These are phyloP conservation scores for Lipomyces starkeyi DNA, from an alignment of 805 yeast genomes.

Conservation along the genomic window DNA sequence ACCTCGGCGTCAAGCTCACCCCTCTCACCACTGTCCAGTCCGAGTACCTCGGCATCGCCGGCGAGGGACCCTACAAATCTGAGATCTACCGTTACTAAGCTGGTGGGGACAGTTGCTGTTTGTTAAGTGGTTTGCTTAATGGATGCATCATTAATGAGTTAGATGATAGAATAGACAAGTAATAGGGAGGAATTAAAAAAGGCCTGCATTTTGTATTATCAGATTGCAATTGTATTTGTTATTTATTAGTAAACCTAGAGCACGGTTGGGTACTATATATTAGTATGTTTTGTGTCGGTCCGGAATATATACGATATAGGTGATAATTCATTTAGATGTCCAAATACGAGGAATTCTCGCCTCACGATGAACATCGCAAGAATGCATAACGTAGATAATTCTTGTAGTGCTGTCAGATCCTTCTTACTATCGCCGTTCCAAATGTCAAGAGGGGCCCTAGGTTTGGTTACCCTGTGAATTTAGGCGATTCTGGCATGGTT, in stretches of 20 bases:
- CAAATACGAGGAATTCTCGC: neutral
- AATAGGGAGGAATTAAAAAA: neutral
- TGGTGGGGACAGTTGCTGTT: neutral
- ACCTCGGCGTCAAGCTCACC: conserved; percentile 89
- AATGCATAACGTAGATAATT: too few relatives aligned
- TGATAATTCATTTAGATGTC: neutral
- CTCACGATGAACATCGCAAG: neutral
- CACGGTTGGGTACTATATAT: neutral
- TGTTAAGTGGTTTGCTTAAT: neutral
- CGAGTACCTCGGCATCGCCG: conserved; percentile 90
- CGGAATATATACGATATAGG: neutral
- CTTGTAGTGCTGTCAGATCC: too few relatives aligned
- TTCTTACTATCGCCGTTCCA: too few relatives aligned
- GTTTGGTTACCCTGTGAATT: too few relatives aligned
- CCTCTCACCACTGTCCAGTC: conserved; percentile 79
- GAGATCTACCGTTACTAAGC: conserved; percentile 95
- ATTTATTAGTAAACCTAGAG: neutral
- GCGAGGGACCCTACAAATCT: conserved; percentile 96
- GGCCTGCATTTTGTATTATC: conserved; percentile 2
- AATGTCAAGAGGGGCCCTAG: too few relatives aligned
- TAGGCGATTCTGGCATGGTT: too few relatives aligned
- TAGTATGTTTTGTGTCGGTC: neutral
- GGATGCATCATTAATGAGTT: neutral
- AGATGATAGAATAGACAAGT: neutral
- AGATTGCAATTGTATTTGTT: neutral